phyloP scores from a whole-genome alignment of 768 basidiomycete genomes.

The Lentinula aciculospora region DNA sequence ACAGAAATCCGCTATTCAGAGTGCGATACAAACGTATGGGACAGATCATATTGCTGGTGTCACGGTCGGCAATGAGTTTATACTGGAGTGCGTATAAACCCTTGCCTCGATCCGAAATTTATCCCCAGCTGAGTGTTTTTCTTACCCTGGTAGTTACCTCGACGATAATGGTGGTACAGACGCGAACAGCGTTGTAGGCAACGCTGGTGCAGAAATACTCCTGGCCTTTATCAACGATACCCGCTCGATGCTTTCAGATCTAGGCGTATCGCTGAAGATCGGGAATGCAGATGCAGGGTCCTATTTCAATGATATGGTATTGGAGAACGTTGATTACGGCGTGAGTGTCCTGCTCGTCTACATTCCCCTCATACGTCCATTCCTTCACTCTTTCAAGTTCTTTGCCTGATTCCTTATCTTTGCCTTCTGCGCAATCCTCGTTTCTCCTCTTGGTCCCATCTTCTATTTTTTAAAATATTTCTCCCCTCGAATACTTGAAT shows the following conservation, averaged over 20 bases:
- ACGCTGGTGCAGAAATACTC: constrained; percentile 59
- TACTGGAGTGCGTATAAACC: constrained; percentile 56
- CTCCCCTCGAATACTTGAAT: too few species aligned
- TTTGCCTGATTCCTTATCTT: too few species aligned
- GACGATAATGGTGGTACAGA: constrained; percentile 39
- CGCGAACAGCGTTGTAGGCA: constrained; percentile 55
- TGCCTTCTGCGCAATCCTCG: too few species aligned
- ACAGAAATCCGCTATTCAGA: constrained; percentile 62
- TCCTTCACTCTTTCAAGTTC: too few species aligned
- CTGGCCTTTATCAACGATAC: constrained; percentile 66
- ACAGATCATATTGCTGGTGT: constrained; percentile 70
- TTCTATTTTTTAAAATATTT: too few species aligned
- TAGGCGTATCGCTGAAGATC: constrained; percentile 58
- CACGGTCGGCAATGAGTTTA: constrained; percentile 91
- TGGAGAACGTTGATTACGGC: constrained; percentile 62
- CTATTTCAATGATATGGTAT: constrained; percentile 72
- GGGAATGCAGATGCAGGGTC: constrained; percentile 85
- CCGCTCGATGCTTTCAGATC: constrained; percentile 43
- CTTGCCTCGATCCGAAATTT: too few species aligned
- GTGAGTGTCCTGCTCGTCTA: constrained; percentile 41
- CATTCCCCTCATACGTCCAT: too few species aligned
- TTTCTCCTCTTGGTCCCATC: too few species aligned
- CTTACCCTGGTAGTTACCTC: constrained; percentile 44
- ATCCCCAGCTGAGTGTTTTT: too few species aligned
- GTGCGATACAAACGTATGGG: constrained; percentile 74